Evolutionary conservation across 768 basidiomycete genomes (phyloP).

Genomic region (Mrakia frigida): DNA sequence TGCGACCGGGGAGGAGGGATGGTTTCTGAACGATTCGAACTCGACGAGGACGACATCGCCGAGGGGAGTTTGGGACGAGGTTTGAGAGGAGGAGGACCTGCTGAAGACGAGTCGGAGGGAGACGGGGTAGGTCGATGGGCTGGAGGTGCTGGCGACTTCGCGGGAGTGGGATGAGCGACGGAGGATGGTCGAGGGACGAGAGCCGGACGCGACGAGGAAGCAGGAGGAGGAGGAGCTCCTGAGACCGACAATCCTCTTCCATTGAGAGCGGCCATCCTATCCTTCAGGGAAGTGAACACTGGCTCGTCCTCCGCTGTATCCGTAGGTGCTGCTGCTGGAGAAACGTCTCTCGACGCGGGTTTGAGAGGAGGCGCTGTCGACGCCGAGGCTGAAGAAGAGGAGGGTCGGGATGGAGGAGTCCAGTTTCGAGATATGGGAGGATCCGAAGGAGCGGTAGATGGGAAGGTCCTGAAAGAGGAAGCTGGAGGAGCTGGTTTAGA

Average conservation of each 20-base stretch:
- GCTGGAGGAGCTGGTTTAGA: neutral
- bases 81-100: neutral
- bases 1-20: neutral
- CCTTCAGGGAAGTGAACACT: slow-evolving; percentile 11
- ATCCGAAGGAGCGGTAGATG: neutral
- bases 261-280: slow-evolving; percentile 16
- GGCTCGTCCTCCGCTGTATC: neutral
- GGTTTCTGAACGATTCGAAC: neutral
- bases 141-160: neutral
- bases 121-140: neutral
- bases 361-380: neutral
- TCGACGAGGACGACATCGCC: neutral
- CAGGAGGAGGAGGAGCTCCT: neutral
- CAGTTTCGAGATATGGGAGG: neutral
- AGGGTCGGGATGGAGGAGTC: neutral
- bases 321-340: neutral
- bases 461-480: neutral
- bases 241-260: slow-evolving; percentile 9
- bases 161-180: neutral
- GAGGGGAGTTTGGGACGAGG: slow-evolving; percentile 5
- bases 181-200: neutral
- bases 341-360: neutral
- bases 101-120: neutral
- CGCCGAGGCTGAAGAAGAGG: neutral
- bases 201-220: neutral